Conservation (phyloP, 192 early-diverging fungal genomes). For the Mortierella hygrophila region DNA sequence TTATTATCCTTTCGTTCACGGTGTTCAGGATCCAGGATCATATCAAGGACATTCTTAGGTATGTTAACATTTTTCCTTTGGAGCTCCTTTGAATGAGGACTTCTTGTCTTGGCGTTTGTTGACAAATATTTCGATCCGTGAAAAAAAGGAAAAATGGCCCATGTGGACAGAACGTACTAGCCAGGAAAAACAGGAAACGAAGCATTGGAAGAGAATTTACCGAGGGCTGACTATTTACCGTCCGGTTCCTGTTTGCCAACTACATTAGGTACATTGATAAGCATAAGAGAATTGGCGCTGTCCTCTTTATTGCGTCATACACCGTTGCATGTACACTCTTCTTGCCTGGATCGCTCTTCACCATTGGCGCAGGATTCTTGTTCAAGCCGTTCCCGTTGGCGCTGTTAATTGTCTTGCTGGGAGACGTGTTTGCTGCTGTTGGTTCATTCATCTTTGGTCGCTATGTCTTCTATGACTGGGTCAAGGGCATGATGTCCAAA, state of each 20-base stretch:
- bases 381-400: conserved; percentile 58
- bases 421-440: conserved; percentile 50
- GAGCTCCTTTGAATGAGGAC: not conserved
- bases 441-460: conserved; percentile 59
- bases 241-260: not conserved
- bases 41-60: conserved; percentile 56
- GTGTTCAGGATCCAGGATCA: conserved; percentile 60
- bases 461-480: conserved; percentile 63
- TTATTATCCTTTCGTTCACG: conserved; percentile 44
- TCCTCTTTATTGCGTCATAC: conserved; percentile 37
- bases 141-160: not conserved
- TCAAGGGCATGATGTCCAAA: conserved; percentile 52
- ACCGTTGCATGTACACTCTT: conserved; percentile 45
- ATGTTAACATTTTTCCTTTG: not conserved
- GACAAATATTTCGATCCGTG: not conserved
- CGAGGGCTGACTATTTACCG: not conserved
- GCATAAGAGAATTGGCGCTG: conserved; percentile 33
- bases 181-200: not conserved
- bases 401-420: conserved; percentile 39
- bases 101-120: not conserved
- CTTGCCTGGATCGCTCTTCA: conserved; percentile 55
- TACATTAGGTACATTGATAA: conserved; percentile 31
- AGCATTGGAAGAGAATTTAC: not conserved
- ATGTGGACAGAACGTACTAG: not conserved
- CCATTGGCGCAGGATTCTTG: conserved; percentile 59